These are phyloP conservation scores for Naganishia sp. DNA, from an alignment of 1,284 basidiomycete genomes.

Conservation along the genomic window DNA sequence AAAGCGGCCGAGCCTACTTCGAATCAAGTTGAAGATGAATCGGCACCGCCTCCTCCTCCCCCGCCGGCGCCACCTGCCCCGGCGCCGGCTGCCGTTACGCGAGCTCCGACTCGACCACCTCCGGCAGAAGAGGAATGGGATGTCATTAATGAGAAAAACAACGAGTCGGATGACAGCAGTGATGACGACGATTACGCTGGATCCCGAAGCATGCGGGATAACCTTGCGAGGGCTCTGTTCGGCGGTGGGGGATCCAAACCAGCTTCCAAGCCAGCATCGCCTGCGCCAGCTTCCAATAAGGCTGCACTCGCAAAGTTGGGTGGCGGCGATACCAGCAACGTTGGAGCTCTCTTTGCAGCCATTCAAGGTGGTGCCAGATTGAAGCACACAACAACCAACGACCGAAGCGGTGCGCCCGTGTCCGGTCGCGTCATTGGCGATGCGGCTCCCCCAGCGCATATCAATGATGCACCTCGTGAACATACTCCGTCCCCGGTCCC, in stretches of 20 bases:
- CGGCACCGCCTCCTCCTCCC: constrained; percentile 42
- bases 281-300: constrained; percentile 42
- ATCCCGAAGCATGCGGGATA: constrained; percentile 66
- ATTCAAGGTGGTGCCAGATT: constrained; percentile 80
- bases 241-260: constrained; percentile 60
- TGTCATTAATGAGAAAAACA: constrained; percentile 71
- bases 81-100: constrained; percentile 46
- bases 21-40: constrained; percentile 35
- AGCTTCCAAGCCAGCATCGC: constrained; percentile 48
- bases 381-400: constrained; percentile 77
- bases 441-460: constrained; percentile 69
- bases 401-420: constrained; percentile 70
- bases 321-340: constrained; percentile 57
- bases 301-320: constrained; percentile 53
- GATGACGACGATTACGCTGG: constrained; percentile 71
- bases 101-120: constrained; percentile 48
- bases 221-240: constrained; percentile 77
- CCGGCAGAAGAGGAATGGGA: constrained; percentile 82
- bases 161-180: constrained; percentile 64
- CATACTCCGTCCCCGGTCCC: constrained; percentile 40
- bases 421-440: constrained; percentile 78
- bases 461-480: constrained; percentile 59
- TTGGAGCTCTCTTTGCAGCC: constrained; percentile 71
- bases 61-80: constrained; percentile 49
- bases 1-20: constrained; percentile 45